phyloP scores from a whole-genome alignment of 768 basidiomycete species.

The Suillus occidentalis region DNA sequence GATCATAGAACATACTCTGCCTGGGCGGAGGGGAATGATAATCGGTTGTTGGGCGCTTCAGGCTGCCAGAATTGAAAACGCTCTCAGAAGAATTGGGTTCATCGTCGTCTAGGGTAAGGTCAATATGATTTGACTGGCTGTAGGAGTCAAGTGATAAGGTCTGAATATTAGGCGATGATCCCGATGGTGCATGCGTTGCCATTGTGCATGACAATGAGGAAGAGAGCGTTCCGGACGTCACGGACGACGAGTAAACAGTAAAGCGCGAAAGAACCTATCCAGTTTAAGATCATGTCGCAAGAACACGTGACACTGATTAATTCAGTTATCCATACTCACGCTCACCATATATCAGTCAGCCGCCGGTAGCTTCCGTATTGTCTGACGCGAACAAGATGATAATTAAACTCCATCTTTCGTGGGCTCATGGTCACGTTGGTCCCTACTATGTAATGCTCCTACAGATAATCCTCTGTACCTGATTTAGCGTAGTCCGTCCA shows the following conservation, averaged over 20 bases:
- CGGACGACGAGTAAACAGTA: conserved; percentile 11
- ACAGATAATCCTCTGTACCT: neutral
- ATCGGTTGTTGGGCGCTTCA: conserved; percentile 46
- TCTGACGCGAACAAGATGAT: neutral
- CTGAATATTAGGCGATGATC: conserved; percentile 32
- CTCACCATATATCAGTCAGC: neutral
- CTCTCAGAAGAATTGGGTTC: conserved; percentile 37
- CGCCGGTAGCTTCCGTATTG: neutral
- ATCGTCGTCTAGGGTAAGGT: conserved; percentile 72
- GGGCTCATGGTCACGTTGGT: neutral
- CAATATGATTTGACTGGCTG: conserved; percentile 57
- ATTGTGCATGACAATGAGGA: conserved; percentile 27
- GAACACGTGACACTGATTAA: neutral
- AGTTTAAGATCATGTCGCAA: conserved; percentile 10
- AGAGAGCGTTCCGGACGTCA: conserved; percentile 5
- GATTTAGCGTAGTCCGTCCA: conserved; percentile 1
- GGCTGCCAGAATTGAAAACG: conserved; percentile 26
- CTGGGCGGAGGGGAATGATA: conserved; percentile 11
- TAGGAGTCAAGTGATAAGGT: conserved; percentile 39
- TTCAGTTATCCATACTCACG: conserved; percentile 8
- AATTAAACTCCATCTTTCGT: neutral
- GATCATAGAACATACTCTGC: conserved; percentile 16
- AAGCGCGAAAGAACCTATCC: conserved; percentile 1
- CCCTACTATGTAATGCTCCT: neutral
- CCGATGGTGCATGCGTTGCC: conserved; percentile 29